Percentiles rank a stretch among this genome's conserved stretches.
Evolutionary conservation across 768 basidiomycete genomes (phyloP).

Genomic region (Mrakia frigida): DNA sequence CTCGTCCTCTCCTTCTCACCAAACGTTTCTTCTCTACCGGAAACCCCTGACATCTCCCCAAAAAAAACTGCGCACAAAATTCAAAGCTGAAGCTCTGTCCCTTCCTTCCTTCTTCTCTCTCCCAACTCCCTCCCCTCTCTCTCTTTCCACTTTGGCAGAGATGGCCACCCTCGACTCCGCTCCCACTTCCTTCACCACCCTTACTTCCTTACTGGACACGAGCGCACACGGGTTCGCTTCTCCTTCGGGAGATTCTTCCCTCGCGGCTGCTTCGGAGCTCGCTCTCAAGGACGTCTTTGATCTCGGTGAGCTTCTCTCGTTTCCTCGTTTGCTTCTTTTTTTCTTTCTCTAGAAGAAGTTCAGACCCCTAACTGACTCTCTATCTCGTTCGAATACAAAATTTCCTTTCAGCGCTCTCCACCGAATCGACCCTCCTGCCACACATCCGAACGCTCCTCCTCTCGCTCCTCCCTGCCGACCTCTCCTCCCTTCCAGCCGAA

Average conservation of each 20-base stretch:
- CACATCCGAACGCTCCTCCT: slow-evolving; percentile 62
- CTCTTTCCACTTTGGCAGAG: not conserved
- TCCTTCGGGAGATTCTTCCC: slow-evolving; percentile 37
- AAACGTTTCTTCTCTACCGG: no score
- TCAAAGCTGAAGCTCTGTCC: not conserved
- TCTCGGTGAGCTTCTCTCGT: slow-evolving; percentile 43
- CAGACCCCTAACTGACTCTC: slow-evolving; percentile 54
- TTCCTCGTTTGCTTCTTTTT: not conserved
- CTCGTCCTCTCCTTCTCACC: no score
- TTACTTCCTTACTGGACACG: slow-evolving; percentile 36
- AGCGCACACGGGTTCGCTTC: slow-evolving; percentile 37
- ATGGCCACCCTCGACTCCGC: not conserved
- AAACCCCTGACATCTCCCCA: no score
- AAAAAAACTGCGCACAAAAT: not conserved
- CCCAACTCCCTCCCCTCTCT: not conserved
- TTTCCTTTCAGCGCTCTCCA: slow-evolving; percentile 55
- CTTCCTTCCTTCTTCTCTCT: not conserved
- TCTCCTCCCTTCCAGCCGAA: slow-evolving; percentile 36
- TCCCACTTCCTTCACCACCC: slow-evolving; percentile 18
- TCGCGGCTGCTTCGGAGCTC: slow-evolving; percentile 39
- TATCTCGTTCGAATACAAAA: not conserved
- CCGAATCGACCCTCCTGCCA: slow-evolving; percentile 61
- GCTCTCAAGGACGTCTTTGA: slow-evolving; percentile 45
- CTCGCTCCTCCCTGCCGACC: slow-evolving; percentile 61
- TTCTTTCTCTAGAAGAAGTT: not conserved